A percentile compares a stretch with the other conserved stretches of the same genome.
Conservation (phyloP, 768 basidiomycete genomes). For the Termitomyces sp. region DNA sequence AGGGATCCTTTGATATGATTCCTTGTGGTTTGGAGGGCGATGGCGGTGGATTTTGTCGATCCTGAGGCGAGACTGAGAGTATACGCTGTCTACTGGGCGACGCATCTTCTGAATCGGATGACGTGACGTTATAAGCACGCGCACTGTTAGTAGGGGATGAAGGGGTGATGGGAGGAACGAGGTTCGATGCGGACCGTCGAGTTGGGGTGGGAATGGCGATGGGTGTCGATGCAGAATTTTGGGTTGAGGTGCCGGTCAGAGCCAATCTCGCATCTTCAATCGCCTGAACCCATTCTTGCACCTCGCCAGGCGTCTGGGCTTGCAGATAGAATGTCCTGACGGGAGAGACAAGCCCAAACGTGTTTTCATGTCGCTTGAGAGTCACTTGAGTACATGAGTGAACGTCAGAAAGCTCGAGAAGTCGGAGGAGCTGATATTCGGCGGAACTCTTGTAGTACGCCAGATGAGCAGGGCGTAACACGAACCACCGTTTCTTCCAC, state of each 20-base stretch:
- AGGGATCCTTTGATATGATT: slow-evolving; percentile 44
- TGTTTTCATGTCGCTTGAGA: slow-evolving; percentile 85
- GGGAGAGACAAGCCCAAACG: slow-evolving; percentile 91
- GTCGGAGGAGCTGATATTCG: slow-evolving; percentile 89
- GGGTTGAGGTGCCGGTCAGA: slow-evolving; percentile 61
- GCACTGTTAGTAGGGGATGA: slow-evolving; percentile 46
- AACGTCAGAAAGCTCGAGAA: slow-evolving; percentile 84
- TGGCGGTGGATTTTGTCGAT: slow-evolving; percentile 34
- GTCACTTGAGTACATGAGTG: slow-evolving; percentile 87
- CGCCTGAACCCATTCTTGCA: slow-evolving; percentile 79
- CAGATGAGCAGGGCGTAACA: slow-evolving; percentile 85
- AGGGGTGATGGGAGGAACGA: slow-evolving; percentile 39
- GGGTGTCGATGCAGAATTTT: slow-evolving; percentile 51
- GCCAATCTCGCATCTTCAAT: slow-evolving; percentile 75
- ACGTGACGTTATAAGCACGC: slow-evolving; percentile 55
- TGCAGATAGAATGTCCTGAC: slow-evolving; percentile 90
- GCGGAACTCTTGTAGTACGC: slow-evolving; percentile 96
- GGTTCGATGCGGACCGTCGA: slow-evolving; percentile 25
- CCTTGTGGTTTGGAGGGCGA: slow-evolving; percentile 44
- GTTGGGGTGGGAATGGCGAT: slow-evolving; percentile 48
- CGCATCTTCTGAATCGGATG: slow-evolving; percentile 79
- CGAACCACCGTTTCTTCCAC: slow-evolving; percentile 99
- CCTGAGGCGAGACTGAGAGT: slow-evolving; percentile 45
- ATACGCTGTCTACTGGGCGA: slow-evolving; percentile 45
- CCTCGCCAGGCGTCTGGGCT: slow-evolving; percentile 69